A percentile compares a stretch with the other conserved stretches of the same genome.
phyloP scores from a whole-genome alignment of 305 asterid species.

The Plantago coronopus region DNA sequence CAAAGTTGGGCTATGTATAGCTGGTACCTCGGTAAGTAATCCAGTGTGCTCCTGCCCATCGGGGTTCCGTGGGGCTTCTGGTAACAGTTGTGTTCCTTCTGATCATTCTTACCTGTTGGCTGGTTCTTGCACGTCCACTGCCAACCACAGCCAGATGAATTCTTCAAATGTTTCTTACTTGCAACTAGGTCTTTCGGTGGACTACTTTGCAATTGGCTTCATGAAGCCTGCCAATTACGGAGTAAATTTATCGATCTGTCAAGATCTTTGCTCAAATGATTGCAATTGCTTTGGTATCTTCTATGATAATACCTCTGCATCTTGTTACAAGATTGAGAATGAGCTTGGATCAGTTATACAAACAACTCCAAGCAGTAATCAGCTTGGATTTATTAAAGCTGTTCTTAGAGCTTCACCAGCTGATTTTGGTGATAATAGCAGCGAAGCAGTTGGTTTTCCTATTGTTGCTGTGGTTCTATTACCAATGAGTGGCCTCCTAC shows the following conservation, averaged over 20 bases:
- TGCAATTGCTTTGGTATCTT: slow-evolving; percentile 56
- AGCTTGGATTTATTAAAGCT: slow-evolving; percentile 37
- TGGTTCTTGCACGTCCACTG: slow-evolving; percentile 38
- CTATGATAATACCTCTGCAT: slow-evolving; percentile 37
- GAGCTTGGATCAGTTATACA: slow-evolving; percentile 40
- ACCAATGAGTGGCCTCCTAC: slow-evolving; percentile 30
- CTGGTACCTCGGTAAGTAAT: slow-evolving; percentile 22
- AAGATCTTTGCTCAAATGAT: slow-evolving; percentile 36
- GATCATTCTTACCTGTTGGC: slow-evolving; percentile 32
- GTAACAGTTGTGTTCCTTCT: slow-evolving; percentile 31
- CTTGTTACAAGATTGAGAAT: slow-evolving; percentile 40
- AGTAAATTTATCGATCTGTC: slow-evolving; percentile 35
- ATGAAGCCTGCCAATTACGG: slow-evolving; percentile 26
- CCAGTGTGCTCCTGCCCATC: slow-evolving; percentile 40
- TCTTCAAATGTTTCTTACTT: slow-evolving; percentile 36
- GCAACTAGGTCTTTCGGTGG: slow-evolving; percentile 38
- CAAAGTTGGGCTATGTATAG: slow-evolving; percentile 41
- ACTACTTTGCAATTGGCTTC: slow-evolving; percentile 50
- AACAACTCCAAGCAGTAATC: slow-evolving; percentile 18
- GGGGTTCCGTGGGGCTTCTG: slow-evolving; percentile 27
- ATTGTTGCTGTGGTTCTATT: slow-evolving; percentile 31
- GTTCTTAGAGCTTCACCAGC: slow-evolving; percentile 13
- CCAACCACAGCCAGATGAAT: slow-evolving; percentile 12
- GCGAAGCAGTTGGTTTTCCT: slow-evolving; percentile 22
- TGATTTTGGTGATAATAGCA: slow-evolving; percentile 7